Evolutionary conservation across 1,284 basidiomycete species (phyloP), one percentile per base, ranked within the genome.

Genomic region (Boletus putidus): DNA sequence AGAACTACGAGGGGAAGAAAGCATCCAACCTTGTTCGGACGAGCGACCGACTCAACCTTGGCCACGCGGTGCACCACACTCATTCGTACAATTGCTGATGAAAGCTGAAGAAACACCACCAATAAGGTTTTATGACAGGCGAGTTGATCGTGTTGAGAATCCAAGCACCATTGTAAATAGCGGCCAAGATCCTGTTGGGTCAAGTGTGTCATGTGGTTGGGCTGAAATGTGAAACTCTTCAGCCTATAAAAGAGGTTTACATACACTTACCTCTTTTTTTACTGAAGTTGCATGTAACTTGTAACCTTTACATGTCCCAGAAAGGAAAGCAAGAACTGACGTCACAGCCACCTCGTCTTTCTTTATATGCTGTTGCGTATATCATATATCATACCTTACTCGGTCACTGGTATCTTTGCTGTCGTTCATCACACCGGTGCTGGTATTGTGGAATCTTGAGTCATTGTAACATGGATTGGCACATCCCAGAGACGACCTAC

Each of bases 181-280:
- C 16, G 31, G 31, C 10, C 31, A 10, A 31, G 11, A 11, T 11
- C 6, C 10, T 10, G 8, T 33, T 48, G 18, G 6, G 23, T 31
- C 14, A 33, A 42, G n/a, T 14, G 45, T 25, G 21, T 63, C 37
- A 53, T 31, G 33, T 18, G 40, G 25, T n/a, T 31, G 37, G 5
- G 23, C n/a, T 23, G 11, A 40, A 23, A 31, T 36, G 25, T n/a
- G 21, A 47, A 47, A 46, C 12, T 16, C 6, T 39, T 29, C 14
- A 42, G 49, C 40, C 35, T 7, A 18, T 27, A 31, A 33, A 27
- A 29, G 43, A 65, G 25, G 20, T 47, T 55, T 46, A 49, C 63
- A 49, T 44, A 39, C 33, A 16, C 36, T 23, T 21, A 46, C 36
- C 21, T 8, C 5, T n/a, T 18, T 16, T 36, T n/a, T n/a, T n/a